Percentiles rank a stretch among this genome's conserved stretches.
Evolutionary conservation across 495 filamentous ascomycete species (phyloP).

Genomic region (Talaromyces trachyspermus): DNA sequence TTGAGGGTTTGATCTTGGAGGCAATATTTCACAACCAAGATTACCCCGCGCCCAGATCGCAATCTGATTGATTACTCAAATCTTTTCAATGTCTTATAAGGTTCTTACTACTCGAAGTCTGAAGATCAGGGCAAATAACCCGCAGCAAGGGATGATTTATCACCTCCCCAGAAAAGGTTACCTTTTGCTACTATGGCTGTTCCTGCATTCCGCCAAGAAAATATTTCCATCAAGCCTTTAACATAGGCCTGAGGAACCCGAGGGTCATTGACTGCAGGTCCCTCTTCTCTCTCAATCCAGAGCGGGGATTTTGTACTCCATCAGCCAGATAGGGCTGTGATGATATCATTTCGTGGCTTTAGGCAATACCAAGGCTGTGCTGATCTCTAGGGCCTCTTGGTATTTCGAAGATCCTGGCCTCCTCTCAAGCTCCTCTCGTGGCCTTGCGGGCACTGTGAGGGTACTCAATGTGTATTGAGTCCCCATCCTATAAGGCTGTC

Average conservation of each 20-base stretch:
- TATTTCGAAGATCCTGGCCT: background rate
- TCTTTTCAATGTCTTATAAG: background rate
- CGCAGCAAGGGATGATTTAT: constrained; percentile 3
- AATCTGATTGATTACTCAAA: background rate
- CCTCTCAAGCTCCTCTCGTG: background rate
- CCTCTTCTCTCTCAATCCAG: too few species aligned
- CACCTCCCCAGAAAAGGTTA: background rate
- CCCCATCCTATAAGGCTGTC: background rate
- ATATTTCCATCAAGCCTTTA: background rate
- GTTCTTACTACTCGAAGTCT: background rate
- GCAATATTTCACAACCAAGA: background rate
- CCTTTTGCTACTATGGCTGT: background rate
- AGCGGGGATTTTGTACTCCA: too few species aligned
- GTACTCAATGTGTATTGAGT: background rate
- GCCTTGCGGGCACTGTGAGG: constrained; percentile 1
- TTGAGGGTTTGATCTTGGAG: too few species aligned
- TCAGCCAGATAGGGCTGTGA: too few species aligned
- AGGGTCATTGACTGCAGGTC: too few species aligned
- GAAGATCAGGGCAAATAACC: constrained; percentile 1
- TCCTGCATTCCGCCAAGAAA: constrained; percentile 4
- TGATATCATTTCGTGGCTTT: background rate
- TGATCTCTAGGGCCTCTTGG: background rate
- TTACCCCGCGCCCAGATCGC: background rate
- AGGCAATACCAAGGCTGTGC: background rate
- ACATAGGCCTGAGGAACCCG: too few species aligned